phyloP scores from a whole-genome alignment of 495 filamentous ascomycete species.

The Trichoderma reesei region DNA sequence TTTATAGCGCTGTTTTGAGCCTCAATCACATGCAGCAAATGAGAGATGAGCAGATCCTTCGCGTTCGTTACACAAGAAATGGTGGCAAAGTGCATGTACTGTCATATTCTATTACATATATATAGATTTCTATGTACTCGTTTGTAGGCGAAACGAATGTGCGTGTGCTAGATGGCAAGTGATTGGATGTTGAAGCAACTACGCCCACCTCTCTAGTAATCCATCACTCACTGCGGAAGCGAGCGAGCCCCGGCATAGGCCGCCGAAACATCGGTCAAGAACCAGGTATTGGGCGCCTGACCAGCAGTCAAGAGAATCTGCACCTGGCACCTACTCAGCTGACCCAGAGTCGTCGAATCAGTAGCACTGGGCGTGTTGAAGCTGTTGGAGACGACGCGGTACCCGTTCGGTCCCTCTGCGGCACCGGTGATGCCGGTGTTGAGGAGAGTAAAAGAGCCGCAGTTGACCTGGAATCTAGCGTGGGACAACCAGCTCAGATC shows the following conservation, averaged over 20 bases:
- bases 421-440: not conserved
- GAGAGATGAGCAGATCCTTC: no score
- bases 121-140: no score
- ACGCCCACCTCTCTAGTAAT: no score
- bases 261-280: not conserved
- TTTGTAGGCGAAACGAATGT: no score
- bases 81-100: no score
- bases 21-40: no score
- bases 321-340: not conserved
- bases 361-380: not conserved
- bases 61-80: no score
- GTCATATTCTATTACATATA: no score
- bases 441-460: not conserved
- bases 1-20: no score
- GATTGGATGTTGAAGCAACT: no score
- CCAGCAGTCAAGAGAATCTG: not conserved
- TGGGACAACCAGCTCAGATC: not conserved
- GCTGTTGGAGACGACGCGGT: not conserved
- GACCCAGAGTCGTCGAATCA: not conserved
- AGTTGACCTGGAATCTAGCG: not conserved
- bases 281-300: not conserved
- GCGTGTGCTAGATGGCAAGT: no score
- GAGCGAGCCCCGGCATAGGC: not conserved
- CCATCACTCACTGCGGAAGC: not conserved
- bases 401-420: not conserved